phyloP scores from a whole-genome alignment of 768 basidiomycete species.

The Russula sp. region DNA sequence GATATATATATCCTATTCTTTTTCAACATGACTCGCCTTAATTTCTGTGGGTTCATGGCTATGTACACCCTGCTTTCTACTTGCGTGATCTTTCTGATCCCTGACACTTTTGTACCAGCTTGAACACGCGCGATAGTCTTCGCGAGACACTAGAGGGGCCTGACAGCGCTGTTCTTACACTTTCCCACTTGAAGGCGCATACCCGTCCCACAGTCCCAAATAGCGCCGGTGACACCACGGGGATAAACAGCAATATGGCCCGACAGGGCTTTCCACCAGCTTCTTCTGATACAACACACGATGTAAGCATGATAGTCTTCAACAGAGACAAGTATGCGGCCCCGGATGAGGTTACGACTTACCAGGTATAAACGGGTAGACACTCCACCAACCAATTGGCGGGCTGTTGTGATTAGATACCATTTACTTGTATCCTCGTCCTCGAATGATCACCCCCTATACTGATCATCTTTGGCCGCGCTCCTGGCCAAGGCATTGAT shows the following conservation, averaged over 20 bases:
- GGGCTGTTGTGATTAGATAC: too few relatives aligned
- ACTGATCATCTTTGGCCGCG: too few relatives aligned
- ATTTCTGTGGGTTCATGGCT: constrained; percentile 1
- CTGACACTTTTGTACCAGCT: neutral
- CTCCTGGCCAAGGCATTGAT: too few relatives aligned
- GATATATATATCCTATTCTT: neutral
- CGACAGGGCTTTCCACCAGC: neutral
- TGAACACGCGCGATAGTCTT: neutral
- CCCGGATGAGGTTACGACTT: neutral
- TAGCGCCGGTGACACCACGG: neutral
- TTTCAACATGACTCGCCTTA: neutral
- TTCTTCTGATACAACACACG: neutral
- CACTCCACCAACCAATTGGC: neutral
- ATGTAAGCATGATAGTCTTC: neutral
- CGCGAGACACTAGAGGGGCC: neutral
- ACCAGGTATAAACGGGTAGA: neutral
- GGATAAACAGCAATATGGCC: neutral
- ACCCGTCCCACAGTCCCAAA: neutral
- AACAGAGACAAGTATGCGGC: neutral
- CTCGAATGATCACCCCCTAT: too few relatives aligned
- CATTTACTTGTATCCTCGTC: too few relatives aligned
- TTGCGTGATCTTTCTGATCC: neutral
- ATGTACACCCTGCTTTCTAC: neutral
- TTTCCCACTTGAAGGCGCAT: neutral
- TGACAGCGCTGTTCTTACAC: too few relatives aligned